Conservation (phyloP, 306 rosid species). For the Acmispon strigosus region DNA sequence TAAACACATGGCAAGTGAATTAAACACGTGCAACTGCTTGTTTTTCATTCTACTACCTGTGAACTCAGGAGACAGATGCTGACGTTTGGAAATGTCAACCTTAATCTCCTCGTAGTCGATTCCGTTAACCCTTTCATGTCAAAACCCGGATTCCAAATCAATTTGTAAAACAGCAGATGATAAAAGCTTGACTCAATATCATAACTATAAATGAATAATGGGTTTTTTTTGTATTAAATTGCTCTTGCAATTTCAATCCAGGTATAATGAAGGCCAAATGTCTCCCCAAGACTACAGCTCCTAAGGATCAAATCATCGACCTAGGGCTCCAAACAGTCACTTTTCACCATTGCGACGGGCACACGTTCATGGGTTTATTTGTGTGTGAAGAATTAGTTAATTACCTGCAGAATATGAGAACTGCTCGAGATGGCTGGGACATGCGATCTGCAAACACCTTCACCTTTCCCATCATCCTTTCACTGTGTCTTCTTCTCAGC, state of each 20-base stretch:
- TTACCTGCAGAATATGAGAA: conserved; percentile 78
- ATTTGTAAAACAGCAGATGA: background rate
- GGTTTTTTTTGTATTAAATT: too few relatives aligned
- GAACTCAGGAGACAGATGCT: conserved; percentile 48
- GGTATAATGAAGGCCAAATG: too few relatives aligned
- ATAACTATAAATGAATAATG: background rate
- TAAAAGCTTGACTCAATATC: background rate
- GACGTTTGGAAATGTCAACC: conserved; percentile 46
- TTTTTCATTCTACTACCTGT: conserved; percentile 33
- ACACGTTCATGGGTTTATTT: background rate
- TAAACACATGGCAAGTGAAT: too few relatives aligned
- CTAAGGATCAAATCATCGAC: too few relatives aligned
- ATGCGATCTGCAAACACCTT: conserved; percentile 60
- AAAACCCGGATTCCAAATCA: background rate
- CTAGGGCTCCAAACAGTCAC: too few relatives aligned
- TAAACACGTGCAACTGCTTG: background rate
- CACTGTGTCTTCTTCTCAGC: too few relatives aligned
- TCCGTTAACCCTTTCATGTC: conserved; percentile 40
- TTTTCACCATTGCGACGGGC: too few relatives aligned
- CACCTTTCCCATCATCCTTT: conserved; percentile 34
- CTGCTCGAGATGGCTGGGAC: conserved; percentile 82
- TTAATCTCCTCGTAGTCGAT: conserved; percentile 56
- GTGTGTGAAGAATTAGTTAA: background rate
- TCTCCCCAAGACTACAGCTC: too few relatives aligned
- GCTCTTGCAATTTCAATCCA: too few relatives aligned